A percentile compares a stretch with the other conserved stretches of the same genome.
These are phyloP conservation scores for Scheffersomyces quercinus DNA, from an alignment of 1,139 yeast genomes.

Conservation along the genomic window DNA sequence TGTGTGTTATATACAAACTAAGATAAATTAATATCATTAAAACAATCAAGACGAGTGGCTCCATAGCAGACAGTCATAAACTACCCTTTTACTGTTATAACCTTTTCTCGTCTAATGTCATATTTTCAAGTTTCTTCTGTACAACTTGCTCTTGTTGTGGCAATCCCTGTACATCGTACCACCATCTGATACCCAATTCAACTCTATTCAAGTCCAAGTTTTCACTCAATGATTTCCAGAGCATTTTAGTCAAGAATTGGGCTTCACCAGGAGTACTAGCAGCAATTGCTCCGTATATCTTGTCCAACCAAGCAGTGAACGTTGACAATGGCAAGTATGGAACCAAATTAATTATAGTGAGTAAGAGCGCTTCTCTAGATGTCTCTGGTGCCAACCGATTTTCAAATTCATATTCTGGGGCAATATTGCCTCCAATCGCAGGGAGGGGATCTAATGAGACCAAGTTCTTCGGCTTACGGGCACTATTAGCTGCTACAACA, in stretches of 20 bases:
- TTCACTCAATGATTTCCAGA: slow-evolving; percentile 47
- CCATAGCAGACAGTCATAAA: too few relatives aligned
- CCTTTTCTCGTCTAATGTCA: too few relatives aligned
- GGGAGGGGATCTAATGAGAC: slow-evolving; percentile 23
- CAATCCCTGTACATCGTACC: slow-evolving; percentile 40
- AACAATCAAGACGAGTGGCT: too few relatives aligned
- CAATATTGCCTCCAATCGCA: slow-evolving; percentile 7
- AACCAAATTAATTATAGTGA: slow-evolving; percentile 50
- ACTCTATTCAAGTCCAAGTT: slow-evolving; percentile 60
- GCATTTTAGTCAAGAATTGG: slow-evolving; percentile 25
- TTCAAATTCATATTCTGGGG: slow-evolving; percentile 20
- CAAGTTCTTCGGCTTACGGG: slow-evolving; percentile 33
- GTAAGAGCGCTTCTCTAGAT: slow-evolving; percentile 52
- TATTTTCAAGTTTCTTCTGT: too few relatives aligned
- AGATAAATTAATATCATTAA: too few relatives aligned
- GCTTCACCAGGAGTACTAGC: slow-evolving; percentile 33
- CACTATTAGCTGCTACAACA: slow-evolving; percentile 32
- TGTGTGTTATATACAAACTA: too few relatives aligned
- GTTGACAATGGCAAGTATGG: slow-evolving; percentile 53
- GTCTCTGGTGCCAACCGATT: slow-evolving; percentile 38
- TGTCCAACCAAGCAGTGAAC: slow-evolving; percentile 50
- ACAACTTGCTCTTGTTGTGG: slow-evolving; percentile 6
- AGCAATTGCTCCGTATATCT: slow-evolving; percentile 42
- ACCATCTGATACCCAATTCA: slow-evolving; percentile 67
- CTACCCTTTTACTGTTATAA: too few relatives aligned